A percentile compares a stretch with the other conserved stretches of the same genome.
phyloP scores from a whole-genome alignment of 2,329 filamentous ascomycete species.

The Gnomoniopsis sp. region DNA sequence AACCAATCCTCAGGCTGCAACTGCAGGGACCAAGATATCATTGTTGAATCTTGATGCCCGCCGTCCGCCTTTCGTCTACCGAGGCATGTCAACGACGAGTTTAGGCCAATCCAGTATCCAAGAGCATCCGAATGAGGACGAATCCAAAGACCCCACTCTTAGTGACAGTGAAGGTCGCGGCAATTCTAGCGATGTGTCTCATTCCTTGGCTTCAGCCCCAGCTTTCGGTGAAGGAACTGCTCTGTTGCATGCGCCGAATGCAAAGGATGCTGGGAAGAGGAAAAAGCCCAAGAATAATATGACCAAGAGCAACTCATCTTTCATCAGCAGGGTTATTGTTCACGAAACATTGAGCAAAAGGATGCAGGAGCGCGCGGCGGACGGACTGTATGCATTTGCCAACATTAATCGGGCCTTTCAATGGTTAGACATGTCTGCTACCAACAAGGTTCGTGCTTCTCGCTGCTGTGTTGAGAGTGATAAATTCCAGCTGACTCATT shows the following conservation, averaged over 20 bases:
- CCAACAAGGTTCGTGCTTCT: slow-evolving; percentile 50
- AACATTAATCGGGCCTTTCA: slow-evolving; percentile 96
- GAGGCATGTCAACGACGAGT: slow-evolving; percentile 48
- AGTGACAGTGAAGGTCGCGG: slow-evolving; percentile 51
- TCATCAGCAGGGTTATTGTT: slow-evolving; percentile 93
- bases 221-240: slow-evolving; percentile 86
- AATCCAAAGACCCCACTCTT: slow-evolving; percentile 57
- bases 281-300: slow-evolving; percentile 98
- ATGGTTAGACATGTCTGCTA: slow-evolving; percentile 85
- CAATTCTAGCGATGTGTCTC: slow-evolving; percentile 50
- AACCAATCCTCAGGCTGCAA: slow-evolving; percentile 79
- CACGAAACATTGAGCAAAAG: slow-evolving; percentile 79
- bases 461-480: neutral
- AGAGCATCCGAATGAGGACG: slow-evolving; percentile 60
- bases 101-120: slow-evolving; percentile 50
- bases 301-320: slow-evolving; percentile 96
- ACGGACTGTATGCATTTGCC: slow-evolving; percentile 85
- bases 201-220: slow-evolving; percentile 48
- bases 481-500: slow-evolving; percentile 24
- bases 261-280: slow-evolving; percentile 74
- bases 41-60: slow-evolving; percentile 68
- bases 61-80: slow-evolving; percentile 53
- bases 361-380: slow-evolving; percentile 70
- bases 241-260: slow-evolving; percentile 59
- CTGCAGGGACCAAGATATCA: slow-evolving; percentile 79